A percentile compares a stretch with the other conserved stretches of the same genome.
Conservation (phyloP, 148 eudicot species). For the Hydrangea macrophylla region DNA sequence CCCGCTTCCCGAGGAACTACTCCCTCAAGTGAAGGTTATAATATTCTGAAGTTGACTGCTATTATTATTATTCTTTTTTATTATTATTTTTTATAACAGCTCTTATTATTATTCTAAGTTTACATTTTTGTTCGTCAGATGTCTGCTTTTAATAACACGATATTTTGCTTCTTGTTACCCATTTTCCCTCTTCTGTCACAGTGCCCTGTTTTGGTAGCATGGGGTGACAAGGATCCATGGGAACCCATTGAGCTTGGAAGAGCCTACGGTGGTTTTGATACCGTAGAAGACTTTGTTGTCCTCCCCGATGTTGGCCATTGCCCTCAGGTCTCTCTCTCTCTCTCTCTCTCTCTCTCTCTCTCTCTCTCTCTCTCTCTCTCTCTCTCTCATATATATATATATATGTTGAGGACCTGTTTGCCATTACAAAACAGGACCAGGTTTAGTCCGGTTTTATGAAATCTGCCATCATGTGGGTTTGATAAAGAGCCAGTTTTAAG, state of each 20-base stretch:
- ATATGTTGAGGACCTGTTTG: too few relatives aligned
- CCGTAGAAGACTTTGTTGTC: slow-evolving; percentile 83
- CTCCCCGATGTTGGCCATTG: slow-evolving; percentile 94
- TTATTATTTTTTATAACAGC: too few relatives aligned
- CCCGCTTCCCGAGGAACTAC: slow-evolving; percentile 92
- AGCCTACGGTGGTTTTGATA: slow-evolving; percentile 63
- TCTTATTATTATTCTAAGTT: too few relatives aligned
- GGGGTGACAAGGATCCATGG: slow-evolving; percentile 99
- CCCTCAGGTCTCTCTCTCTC: slow-evolving; percentile 68
- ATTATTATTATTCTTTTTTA: not conserved
- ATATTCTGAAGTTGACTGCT: slow-evolving; percentile 5
- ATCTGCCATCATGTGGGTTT: too few relatives aligned
- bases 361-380: not conserved
- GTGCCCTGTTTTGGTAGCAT: slow-evolving; percentile 94
- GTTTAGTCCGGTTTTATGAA: too few relatives aligned
- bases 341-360: slow-evolving; percentile 14
- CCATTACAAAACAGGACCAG: too few relatives aligned
- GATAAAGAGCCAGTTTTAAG: too few relatives aligned
- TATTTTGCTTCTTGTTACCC: not conserved
- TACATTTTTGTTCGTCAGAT: too few relatives aligned
- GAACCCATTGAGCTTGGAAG: slow-evolving; percentile 90
- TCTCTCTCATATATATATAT: too few relatives aligned
- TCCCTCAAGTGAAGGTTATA: slow-evolving; percentile 93
- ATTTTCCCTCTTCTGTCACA: slow-evolving; percentile 20
- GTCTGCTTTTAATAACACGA: too few relatives aligned